Base-by-base conservation (phyloP, 805 yeast species). In the Candida stauntonica region DNA sequence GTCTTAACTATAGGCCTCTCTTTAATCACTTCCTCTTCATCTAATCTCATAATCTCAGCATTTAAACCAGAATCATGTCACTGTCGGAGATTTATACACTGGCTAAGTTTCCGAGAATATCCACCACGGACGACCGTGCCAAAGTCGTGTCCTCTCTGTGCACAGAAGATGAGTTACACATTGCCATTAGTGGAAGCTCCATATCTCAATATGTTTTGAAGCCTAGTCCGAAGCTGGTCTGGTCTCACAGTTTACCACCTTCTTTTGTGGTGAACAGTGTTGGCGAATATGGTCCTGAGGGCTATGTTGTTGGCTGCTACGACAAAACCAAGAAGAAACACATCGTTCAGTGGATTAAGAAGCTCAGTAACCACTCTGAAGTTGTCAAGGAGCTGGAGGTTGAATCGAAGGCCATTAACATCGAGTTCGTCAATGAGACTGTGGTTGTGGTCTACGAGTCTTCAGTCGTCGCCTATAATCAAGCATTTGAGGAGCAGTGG, bases 211-310 rank as follows among this genome's bases (percentile, higher is more conserved):
- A 71, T 50, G 60, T 71, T 17, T 59, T 73, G 36, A 69, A 62
- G 39, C 79, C 79, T 29, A 64, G 74, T 26, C 79, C 79, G 8
- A 71, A 70, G 48, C 58, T 73, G 31, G 56, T 67, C 29, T 73
- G 79, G 79, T 68, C 77, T 4, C 65, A 66, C 47, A 71, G 78
- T 15, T 61, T 73, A 24, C 65, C 73, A 6, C 78, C 78, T 11
- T 50, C 63, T 3, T 62, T 64, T 26, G 35, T 58, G 3, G 62
- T 73, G 26, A 65, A 66, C 31, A 29, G 42, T n/a, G 37, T 54
- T 11, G 50, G 46, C 16, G 40, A 24, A 12, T 23, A 39, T 11
- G 26, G 19, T 0, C 45, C 39, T 17, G 42, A 33, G 12, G 29
- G 31, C 2, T 42, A 46, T 15, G 34, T 41, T 17, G 35, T 40